These are phyloP conservation scores for Harringtonia lauricola DNA, from an alignment of 2,329 filamentous ascomycete genomes.

Conservation along the genomic window DNA sequence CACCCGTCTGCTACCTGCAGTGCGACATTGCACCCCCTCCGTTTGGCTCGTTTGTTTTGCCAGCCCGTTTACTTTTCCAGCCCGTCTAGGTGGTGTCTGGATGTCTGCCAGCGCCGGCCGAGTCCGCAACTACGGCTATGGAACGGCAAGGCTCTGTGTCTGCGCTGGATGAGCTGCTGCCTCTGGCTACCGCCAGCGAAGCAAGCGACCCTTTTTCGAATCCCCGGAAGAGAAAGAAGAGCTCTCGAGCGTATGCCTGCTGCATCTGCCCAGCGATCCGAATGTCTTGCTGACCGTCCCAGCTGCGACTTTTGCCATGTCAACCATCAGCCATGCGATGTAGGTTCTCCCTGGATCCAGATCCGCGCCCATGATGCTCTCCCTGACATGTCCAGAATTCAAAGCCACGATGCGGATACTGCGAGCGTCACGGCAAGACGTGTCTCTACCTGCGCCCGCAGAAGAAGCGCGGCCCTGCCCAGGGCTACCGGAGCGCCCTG, in stretches of 20 bases:
- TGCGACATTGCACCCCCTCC: no score
- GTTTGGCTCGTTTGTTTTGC: no score
- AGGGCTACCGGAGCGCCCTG: conserved; percentile 26
- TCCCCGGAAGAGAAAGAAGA: conserved; percentile 24
- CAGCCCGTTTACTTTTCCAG: no score
- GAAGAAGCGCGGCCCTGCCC: conserved; percentile 26
- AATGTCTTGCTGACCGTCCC: background rate
- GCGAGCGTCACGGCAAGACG: conserved; percentile 26
- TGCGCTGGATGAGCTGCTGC: conserved; percentile 8
- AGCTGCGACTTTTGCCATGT: conserved; percentile 36
- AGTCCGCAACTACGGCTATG: conserved; percentile 5
- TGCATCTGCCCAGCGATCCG: no score
- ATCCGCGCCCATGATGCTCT: background rate
- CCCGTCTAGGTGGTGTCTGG: no score
- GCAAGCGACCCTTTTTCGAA: conserved; percentile 15
- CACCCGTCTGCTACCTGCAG: no score
- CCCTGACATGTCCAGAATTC: conserved; percentile 19
- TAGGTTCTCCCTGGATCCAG: conserved; percentile 4
- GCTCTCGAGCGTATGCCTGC: conserved; percentile 18
- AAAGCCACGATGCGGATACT: conserved; percentile 33
- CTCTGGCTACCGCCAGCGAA: conserved; percentile 7
- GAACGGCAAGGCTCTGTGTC: conserved; percentile 4
- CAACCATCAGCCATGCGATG: conserved; percentile 35
- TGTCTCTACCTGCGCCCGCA: conserved; percentile 26
- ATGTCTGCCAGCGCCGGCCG: background rate